Evolutionary conservation across 2,329 filamentous ascomycete genomes (phyloP), one percentile per base, ranked within the genome.

Genomic region (Aaosphaeria pasadenensis): DNA sequence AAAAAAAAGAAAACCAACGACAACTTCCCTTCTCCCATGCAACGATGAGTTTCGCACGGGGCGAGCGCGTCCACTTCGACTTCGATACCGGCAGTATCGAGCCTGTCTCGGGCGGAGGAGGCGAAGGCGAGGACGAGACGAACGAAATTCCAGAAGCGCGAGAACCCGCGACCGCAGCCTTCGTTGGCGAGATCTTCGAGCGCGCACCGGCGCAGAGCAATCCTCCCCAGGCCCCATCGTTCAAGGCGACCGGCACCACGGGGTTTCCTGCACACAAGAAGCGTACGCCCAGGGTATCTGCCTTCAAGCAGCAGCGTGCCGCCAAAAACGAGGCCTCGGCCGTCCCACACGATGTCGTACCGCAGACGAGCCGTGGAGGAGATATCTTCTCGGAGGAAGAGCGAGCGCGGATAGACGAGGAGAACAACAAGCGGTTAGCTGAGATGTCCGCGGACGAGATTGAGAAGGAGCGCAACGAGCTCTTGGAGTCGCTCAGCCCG

Each of bases 221-320:
- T 53, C 78, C 87, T 4, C 85, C 87, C 6, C 77, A 77, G 36
- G 81, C 84, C 7, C 85, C 86, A 11, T 78, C 79, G 42, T 73
- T 82, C 38, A 82, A 81, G 44, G 74, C 77, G 17, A 70, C 61
- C 45, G 53, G 77, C 4, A 84, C 82, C 9, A 9, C 33, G n/a
- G 94, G 94, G 1, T 97, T 97, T 58, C 94, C 94, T n/a, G 83
- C 85, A 49, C 91, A 91, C 69, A 94, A 88, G 69, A 90, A 88
- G 67, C 84, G 91, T 55, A 79, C 77, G 9, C 57, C 58, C 47
- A 80, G 81, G 48, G 72, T 82, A 6, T 96, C 91, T 1, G 81
- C 87, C 1, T 96, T 96, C 75, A 95, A 90, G 67, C 85, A 89
- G 61, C 82, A 84, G 62, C 77, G 81, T 51, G 66, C 64, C 6